A percentile compares a stretch with the other conserved stretches of the same genome.
Conservation (phyloP, 345 rosid genomes). For the Lagerstroemia speciosa region DNA sequence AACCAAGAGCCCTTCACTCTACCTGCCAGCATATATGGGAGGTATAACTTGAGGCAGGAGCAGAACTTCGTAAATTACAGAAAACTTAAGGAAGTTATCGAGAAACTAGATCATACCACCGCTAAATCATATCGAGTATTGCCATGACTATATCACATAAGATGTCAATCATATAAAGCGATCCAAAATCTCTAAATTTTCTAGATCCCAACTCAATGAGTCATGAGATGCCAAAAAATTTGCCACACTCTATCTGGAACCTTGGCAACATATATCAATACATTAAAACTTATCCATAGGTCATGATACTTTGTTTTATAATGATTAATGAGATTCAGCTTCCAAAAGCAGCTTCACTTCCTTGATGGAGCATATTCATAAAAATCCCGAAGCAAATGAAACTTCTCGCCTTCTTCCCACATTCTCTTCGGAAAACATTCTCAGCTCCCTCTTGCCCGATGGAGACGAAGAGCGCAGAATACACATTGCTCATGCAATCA, state of each 20-base stretch:
- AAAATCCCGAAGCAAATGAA: not conserved
- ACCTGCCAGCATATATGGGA: conserved; percentile 24
- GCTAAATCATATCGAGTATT: not conserved
- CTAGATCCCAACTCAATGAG: not conserved
- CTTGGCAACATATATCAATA: not conserved
- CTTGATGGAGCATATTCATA: not conserved
- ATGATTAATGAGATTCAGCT: not conserved
- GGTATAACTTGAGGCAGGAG: conserved; percentile 8
- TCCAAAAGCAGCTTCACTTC: not conserved
- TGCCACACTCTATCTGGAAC: not conserved
- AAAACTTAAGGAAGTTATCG: not conserved
- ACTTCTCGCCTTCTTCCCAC: not conserved
- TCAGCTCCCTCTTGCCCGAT: not conserved
- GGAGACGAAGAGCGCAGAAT: not conserved
- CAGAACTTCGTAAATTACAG: not conserved
- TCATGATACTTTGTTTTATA: too few relatives aligned
- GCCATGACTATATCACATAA: not conserved
- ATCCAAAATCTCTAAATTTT: not conserved
- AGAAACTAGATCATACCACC: not conserved
- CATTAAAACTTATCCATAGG: not conserved
- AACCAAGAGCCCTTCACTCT: conserved; percentile 24
- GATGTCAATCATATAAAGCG: not conserved
- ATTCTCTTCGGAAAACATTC: not conserved
- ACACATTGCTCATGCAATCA: not conserved
- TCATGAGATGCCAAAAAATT: not conserved